Evolutionary conservation across 345 rosid genomes (phyloP).

Genomic region (Hibiscus syriacus): DNA sequence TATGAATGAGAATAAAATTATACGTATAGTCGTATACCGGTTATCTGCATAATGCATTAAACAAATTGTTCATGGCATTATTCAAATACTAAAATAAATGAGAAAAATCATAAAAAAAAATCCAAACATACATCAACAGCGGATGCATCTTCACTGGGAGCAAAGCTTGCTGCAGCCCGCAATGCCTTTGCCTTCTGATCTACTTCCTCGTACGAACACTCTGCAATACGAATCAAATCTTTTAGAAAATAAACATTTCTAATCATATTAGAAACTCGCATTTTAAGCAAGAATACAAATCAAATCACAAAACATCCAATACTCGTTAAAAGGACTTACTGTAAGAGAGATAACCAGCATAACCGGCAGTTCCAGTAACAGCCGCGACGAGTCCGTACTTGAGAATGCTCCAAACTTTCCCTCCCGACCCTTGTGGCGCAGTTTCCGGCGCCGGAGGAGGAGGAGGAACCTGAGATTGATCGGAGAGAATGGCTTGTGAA

Average conservation of each 20-base stretch:
- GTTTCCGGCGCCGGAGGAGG: slow-evolving; percentile 27
- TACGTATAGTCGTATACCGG: background rate
- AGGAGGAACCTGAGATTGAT: slow-evolving; percentile 17
- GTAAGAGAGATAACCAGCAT: slow-evolving; percentile 49
- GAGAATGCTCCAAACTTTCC: slow-evolving; percentile 47
- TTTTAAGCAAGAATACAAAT: background rate
- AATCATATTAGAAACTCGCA: background rate
- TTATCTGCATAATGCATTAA: background rate
- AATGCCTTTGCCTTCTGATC: slow-evolving; percentile 59
- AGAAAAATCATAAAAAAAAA: background rate
- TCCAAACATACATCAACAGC: slow-evolving; percentile 38
- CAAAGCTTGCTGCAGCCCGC: slow-evolving; percentile 41
- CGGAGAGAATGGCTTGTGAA: slow-evolving; percentile 39
- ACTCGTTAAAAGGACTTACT: slow-evolving; percentile 30
- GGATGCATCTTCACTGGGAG: slow-evolving; percentile 33
- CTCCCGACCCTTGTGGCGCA: slow-evolving; percentile 19
- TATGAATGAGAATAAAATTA: background rate
- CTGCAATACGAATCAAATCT: slow-evolving; percentile 29
- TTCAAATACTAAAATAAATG: background rate
- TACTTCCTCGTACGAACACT: slow-evolving; percentile 58
- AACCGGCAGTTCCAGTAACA: slow-evolving; percentile 52
- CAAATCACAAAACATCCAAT: background rate
- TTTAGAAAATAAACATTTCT: background rate
- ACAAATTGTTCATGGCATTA: background rate
- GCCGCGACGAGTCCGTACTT: slow-evolving; percentile 45